A percentile compares a stretch with the other conserved stretches of the same genome.
Conservation (phyloP, 2,329 filamentous ascomycete species). For the Ophiostoma perfectum region DNA sequence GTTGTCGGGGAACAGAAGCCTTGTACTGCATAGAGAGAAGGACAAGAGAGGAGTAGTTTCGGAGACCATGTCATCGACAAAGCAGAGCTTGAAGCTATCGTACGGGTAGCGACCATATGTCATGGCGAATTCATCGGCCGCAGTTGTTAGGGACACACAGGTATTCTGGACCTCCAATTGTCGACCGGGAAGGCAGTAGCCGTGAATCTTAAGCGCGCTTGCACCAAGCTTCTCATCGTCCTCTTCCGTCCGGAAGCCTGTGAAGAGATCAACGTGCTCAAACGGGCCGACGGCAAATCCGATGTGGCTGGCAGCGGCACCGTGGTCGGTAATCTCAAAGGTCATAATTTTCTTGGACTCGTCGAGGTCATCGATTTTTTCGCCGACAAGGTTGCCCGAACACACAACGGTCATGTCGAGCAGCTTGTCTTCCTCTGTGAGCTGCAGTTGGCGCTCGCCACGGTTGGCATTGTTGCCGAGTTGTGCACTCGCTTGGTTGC, state of each 20-base stretch:
- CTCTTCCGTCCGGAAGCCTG: slow-evolving; percentile 81
- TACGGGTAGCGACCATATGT: slow-evolving; percentile 89
- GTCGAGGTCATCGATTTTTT: slow-evolving; percentile 70
- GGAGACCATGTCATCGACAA: slow-evolving; percentile 79
- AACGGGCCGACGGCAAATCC: slow-evolving; percentile 94
- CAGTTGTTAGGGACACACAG: slow-evolving; percentile 75
- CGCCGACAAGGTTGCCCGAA: slow-evolving; percentile 82
- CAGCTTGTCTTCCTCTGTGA: slow-evolving; percentile 74
- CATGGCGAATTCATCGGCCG: slow-evolving; percentile 85
- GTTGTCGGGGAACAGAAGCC: slow-evolving; percentile 76
- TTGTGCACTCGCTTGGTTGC: slow-evolving; percentile 14
- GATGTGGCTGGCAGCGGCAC: slow-evolving; percentile 77
- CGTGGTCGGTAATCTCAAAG: slow-evolving; percentile 61
- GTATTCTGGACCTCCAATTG: slow-evolving; percentile 80
- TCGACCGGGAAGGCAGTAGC: slow-evolving; percentile 82
- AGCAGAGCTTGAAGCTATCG: slow-evolving; percentile 85
- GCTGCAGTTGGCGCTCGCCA: slow-evolving; percentile 34
- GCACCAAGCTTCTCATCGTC: slow-evolving; percentile 86
- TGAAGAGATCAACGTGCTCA: slow-evolving; percentile 79
- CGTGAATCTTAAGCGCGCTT: slow-evolving; percentile 82
- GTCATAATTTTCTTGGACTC: slow-evolving; percentile 80
- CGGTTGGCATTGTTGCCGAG: slow-evolving; percentile 36
- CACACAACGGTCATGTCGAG: slow-evolving; percentile 87
- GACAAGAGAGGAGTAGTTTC: slow-evolving; percentile 75
- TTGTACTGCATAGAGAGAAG: slow-evolving; percentile 79